phyloP scores from a whole-genome alignment of 2,329 filamentous ascomycete species.

The Penicillium thymicola region DNA sequence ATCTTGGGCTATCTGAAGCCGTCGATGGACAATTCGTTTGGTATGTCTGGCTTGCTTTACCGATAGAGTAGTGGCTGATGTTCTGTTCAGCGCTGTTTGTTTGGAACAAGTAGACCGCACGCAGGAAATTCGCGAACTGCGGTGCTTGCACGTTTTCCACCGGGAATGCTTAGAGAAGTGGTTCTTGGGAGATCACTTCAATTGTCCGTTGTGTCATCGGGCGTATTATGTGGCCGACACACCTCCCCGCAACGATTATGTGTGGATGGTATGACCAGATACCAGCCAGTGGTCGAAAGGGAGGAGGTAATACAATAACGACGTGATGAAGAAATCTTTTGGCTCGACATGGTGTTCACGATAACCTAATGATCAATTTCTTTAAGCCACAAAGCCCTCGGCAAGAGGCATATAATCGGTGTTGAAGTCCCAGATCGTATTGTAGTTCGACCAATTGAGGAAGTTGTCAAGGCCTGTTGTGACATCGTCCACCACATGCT shows the following conservation, averaged over 20 bases:
- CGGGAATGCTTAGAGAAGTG: conserved; percentile 41
- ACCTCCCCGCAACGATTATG: conserved; percentile 32
- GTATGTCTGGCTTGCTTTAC: conserved; percentile 20
- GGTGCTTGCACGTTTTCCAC: conserved; percentile 41
- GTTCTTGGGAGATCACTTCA: conserved; percentile 40
- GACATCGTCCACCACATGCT: conserved; percentile 29
- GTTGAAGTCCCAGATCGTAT: conserved; percentile 32
- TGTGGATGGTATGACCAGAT: conserved; percentile 36
- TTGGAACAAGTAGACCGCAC: conserved; percentile 36
- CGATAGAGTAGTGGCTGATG: not conserved
- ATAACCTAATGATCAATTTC: not conserved
- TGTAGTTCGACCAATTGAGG: conserved; percentile 35
- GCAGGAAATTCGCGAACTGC: conserved; percentile 38
- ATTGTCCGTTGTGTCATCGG: conserved; percentile 39
- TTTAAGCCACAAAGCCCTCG: conserved; percentile 22
- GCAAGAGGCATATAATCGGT: conserved; percentile 25
- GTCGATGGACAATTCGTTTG: conserved; percentile 38
- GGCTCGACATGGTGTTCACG: not conserved
- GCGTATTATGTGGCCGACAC: conserved; percentile 35
- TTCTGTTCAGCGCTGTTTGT: conserved; percentile 32
- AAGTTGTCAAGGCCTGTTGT: conserved; percentile 32
- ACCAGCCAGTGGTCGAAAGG: not conserved
- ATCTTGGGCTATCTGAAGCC: conserved; percentile 32
- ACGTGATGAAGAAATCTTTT: not conserved
- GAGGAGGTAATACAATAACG: not conserved